Evolutionary conservation across 176 grass and related monocot genomes (phyloP).

Genomic region (Dactylis glomerata): DNA sequence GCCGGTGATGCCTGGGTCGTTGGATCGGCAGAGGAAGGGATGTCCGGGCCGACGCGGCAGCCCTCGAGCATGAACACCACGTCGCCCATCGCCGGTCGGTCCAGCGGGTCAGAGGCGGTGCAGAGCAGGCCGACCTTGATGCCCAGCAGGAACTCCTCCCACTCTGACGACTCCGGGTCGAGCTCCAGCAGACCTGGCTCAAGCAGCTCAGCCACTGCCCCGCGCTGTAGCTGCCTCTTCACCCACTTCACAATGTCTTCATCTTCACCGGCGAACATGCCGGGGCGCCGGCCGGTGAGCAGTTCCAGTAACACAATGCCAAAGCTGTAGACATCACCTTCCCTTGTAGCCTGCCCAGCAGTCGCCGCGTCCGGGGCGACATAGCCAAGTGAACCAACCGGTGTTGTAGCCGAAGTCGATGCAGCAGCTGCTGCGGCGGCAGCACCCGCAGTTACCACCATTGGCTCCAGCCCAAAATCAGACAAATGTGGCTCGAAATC

Average conservation of each 20-base stretch:
- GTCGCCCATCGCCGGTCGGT: slow-evolving; percentile 90
- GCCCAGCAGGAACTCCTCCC: slow-evolving; percentile 98
- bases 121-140: slow-evolving; percentile 96
- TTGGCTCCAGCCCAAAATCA: slow-evolving; percentile 86
- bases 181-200: slow-evolving; percentile 93
- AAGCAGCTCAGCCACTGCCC: slow-evolving; percentile 77
- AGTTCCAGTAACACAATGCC: slow-evolving; percentile 91
- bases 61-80: slow-evolving; percentile 99
- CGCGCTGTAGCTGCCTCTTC: slow-evolving; percentile 89
- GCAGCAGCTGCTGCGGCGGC: slow-evolving; percentile 52
- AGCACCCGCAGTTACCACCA: slow-evolving; percentile 85
- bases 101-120: slow-evolving; percentile 75
- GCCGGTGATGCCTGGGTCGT: slow-evolving; percentile 88
- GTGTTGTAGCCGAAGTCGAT: slow-evolving; percentile 55
- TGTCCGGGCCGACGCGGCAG: slow-evolving; percentile 89
- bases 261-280: slow-evolving; percentile 92
- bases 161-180: slow-evolving; percentile 91
- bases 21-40: slow-evolving; percentile 91
- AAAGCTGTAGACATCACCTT: slow-evolving; percentile 97
- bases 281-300: slow-evolving; percentile 82
- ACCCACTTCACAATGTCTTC: slow-evolving; percentile 99
- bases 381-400: slow-evolving; percentile 84
- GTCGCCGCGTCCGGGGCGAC: slow-evolving; percentile 78
- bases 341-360: slow-evolving; percentile 74
- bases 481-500: slow-evolving; percentile 97